Evolutionary conservation across 2,329 filamentous ascomycete species (phyloP).

Genomic region (Colletotrichum acutatum): DNA sequence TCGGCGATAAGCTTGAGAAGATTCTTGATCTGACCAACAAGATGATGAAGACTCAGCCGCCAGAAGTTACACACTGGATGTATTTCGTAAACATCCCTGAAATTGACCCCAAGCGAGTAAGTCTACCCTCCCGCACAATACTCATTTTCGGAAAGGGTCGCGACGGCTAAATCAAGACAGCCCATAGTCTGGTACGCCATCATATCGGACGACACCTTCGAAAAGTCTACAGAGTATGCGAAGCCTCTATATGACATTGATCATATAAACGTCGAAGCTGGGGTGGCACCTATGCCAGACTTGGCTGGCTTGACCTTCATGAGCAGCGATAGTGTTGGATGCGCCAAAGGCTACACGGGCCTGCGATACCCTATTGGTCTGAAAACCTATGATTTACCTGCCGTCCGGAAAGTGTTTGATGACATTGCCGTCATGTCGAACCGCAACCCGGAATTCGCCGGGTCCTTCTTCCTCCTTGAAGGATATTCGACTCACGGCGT

Average conservation of each 20-base stretch:
- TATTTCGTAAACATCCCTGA: slow-evolving; percentile 47
- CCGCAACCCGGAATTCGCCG: slow-evolving; percentile 41
- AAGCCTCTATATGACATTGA: slow-evolving; percentile 53
- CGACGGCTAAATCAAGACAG: slow-evolving; percentile 34
- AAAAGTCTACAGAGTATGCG: slow-evolving; percentile 50
- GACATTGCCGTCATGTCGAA: slow-evolving; percentile 48
- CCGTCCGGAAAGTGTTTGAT: slow-evolving; percentile 42
- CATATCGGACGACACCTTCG: slow-evolving; percentile 50
- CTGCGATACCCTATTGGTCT: slow-evolving; percentile 57
- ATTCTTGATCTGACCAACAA: slow-evolving; percentile 48
- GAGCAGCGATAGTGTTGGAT: slow-evolving; percentile 46
- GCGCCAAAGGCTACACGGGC: slow-evolving; percentile 53
- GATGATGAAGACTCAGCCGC: slow-evolving; percentile 41
- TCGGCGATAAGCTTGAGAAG: slow-evolving; percentile 42
- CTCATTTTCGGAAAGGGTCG: not conserved
- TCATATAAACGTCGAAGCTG: slow-evolving; percentile 44
- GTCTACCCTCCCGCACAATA: slow-evolving; percentile 39
- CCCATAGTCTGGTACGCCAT: slow-evolving; percentile 53
- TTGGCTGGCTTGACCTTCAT: slow-evolving; percentile 54
- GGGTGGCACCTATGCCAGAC: slow-evolving; percentile 52
- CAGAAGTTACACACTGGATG: slow-evolving; percentile 42
- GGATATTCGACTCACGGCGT: slow-evolving; percentile 44
- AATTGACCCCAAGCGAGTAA: slow-evolving; percentile 42
- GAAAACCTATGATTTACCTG: slow-evolving; percentile 45
- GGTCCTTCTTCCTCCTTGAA: slow-evolving; percentile 36